Conservation (phyloP, 2,329 filamentous ascomycete species). For the Coleophoma crateriformis region DNA sequence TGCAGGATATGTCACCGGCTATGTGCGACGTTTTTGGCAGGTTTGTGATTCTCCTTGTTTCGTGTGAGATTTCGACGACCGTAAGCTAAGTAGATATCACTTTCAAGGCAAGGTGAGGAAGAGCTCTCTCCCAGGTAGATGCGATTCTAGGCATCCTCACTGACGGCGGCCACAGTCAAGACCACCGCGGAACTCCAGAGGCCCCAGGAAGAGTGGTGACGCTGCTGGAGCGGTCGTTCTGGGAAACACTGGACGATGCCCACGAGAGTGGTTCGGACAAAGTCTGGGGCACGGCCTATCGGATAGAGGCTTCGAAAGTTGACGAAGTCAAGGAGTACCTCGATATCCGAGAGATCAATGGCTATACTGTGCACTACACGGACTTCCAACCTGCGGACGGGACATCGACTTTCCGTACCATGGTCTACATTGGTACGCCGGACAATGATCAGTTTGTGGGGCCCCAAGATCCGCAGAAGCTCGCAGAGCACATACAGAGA, state of each 20-base stretch:
- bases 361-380: conserved; percentile 89
- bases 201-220: conserved; percentile 89
- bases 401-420: conserved; percentile 39
- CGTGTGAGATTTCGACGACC: no score
- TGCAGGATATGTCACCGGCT: conserved; percentile 87
- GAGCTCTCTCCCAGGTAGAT: conserved; percentile 4
- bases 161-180: conserved; percentile 54
- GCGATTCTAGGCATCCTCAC: neutral
- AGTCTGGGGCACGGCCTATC: conserved; percentile 93
- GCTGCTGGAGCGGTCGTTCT: conserved; percentile 78
- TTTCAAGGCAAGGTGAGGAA: conserved; percentile 27
- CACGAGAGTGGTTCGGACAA: conserved; percentile 55
- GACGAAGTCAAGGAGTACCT: conserved; percentile 83
- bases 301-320: conserved; percentile 67
- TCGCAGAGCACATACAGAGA: conserved; percentile 75
- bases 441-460: conserved; percentile 90
- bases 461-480: conserved; percentile 68
- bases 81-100: conserved; percentile 7
- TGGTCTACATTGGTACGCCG: conserved; percentile 93
- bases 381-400: conserved; percentile 62
- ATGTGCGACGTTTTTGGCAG: conserved; percentile 97
- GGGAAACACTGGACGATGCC: conserved; percentile 68
- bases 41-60: conserved; percentile 44
- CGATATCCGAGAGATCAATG: conserved; percentile 95
- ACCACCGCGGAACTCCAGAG: conserved; percentile 87